Base-by-base conservation (phyloP, 345 rosid genomes). In the Zanthoxylum bungeanum region DNA sequence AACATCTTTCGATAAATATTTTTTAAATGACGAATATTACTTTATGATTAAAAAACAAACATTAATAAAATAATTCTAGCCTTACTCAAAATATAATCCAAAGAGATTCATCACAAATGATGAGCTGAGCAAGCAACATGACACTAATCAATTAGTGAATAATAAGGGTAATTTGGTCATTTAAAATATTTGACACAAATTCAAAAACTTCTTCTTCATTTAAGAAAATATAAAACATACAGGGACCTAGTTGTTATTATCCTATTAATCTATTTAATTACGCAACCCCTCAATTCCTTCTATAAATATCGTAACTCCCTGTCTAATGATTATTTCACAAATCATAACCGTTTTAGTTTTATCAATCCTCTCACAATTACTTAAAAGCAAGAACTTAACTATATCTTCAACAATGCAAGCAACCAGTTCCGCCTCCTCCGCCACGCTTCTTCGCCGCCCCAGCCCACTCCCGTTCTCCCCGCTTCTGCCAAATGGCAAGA, bases 341-440 rank as follows among this genome's bases (percentile, higher is more conserved):
- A 1, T 9, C 34, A 19, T 4, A 33, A n/a, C n/a, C n/a, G n/a
- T n/a, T n/a, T 33, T 59, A n/a, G 34, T 25, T 50, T 10, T 10
- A 25, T 28, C 33, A 34, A n/a, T n/a, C n/a, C n/a, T n/a, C n/a
- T n/a, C n/a, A n/a, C n/a, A n/a, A n/a, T 60, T 60, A 19, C 27
- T 34, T 19, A n/a, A n/a, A 6, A 60, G 14, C 64, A 33, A 33
- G 22, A 12, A 33, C 3, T 17, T 9, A n/a, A 22, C 30, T 53
- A 7, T 12, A 66, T 49, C 60, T 19, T 69, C 66, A 30, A n/a
- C 37, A 17, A 70, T 67, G 60, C 36, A 42, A 59, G 31, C 33
- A 46, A 59, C 57, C 28, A 49, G 6, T 1, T 31, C 33, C 3
- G 44, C 66, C 17, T 56, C 52, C 28, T 27, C 52, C 44, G 0